Evolutionary conservation across 164 flowering plant genomes (phyloP).

Genomic region (Houttuynia cordata): DNA sequence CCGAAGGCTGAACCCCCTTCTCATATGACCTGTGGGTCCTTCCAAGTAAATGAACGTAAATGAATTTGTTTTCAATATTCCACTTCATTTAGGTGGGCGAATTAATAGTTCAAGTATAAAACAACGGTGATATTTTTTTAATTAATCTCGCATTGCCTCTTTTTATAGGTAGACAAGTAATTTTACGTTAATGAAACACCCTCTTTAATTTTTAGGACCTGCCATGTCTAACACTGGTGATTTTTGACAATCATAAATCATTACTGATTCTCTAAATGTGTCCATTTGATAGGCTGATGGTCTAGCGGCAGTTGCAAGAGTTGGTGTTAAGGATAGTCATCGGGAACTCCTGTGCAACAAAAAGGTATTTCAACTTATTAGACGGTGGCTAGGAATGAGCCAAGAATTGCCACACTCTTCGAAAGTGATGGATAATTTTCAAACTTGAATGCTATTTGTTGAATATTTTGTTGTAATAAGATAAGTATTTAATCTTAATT

Average conservation of each 20-base stretch:
- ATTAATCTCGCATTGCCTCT: neutral
- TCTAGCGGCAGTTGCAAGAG: slow-evolving; percentile 55
- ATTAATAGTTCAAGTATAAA: no score
- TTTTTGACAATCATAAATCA: neutral
- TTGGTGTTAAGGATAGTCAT: slow-evolving; percentile 50
- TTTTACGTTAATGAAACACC: neutral
- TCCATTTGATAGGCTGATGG: slow-evolving; percentile 65
- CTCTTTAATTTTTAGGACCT: neutral
- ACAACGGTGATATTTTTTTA: no score
- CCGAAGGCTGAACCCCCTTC: no score
- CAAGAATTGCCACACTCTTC: neutral
- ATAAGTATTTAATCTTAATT: neutral
- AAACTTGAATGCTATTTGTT: neutral
- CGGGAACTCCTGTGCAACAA: slow-evolving; percentile 47
- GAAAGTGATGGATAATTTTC: neutral
- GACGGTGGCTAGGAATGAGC: slow-evolving; percentile 57
- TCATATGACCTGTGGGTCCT: no score
- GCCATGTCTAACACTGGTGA: neutral
- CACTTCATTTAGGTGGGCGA: no score
- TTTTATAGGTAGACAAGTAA: neutral
- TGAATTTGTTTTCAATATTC: no score
- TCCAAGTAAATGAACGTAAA: no score
- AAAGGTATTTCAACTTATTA: slow-evolving; percentile 41
- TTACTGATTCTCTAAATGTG: neutral
- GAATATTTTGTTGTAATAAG: neutral